Base-by-base conservation (phyloP, 208 protist genomes). In the Crithidia thermophila region DNA sequence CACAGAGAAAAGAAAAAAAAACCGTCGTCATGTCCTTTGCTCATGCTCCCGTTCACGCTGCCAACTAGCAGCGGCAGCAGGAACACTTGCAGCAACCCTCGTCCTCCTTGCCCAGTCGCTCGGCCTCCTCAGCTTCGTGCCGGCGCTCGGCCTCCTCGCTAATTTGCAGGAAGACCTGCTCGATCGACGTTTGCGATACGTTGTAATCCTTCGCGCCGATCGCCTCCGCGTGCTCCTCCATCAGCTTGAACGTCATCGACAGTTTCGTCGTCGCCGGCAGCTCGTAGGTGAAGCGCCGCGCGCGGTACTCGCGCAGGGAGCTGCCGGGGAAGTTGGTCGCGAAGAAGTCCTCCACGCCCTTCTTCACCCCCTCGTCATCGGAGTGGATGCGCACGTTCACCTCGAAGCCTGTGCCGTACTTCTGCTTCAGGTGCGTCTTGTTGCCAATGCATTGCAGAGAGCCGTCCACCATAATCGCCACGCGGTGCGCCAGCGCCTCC, bases 401-500 rank as follows among this genome's bases (percentile, higher is more conserved):
- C 58, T 88, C 85, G 53, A 85, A 85, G 34, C 77, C 85, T 36
- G 64, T 83, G 56, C 81, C 81, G 69, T 81, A 89, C 69, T 85
- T 87, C 16, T 58, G 51, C 73, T 90, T 87, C 27, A 98, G 73
- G 60, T 93, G 83, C 23, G 75, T 78, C 49, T 79, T 81, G 42
- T 75, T 67, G 27, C 95, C 95, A 31, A 97, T 76, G 63, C 86
- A 94, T 11, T 65, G 75, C 27, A 98, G 57, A 20, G 69, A 45
- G 25, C 94, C 94, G 45, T 79, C 70, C 14, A 79, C 78, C 84
- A 97, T 94, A 27, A 97, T 95, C 13, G 84, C 86, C 5, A 95
- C 71, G 36, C 67, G 57, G 55, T 79, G 34, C 21, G 84, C 85
- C 11, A 98, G 70, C 4, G 90, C 90, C 67, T 97, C 92, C 64